Conservation (phyloP, 2,329 filamentous ascomycete species). For the Pseudogymnoascus sp. region DNA sequence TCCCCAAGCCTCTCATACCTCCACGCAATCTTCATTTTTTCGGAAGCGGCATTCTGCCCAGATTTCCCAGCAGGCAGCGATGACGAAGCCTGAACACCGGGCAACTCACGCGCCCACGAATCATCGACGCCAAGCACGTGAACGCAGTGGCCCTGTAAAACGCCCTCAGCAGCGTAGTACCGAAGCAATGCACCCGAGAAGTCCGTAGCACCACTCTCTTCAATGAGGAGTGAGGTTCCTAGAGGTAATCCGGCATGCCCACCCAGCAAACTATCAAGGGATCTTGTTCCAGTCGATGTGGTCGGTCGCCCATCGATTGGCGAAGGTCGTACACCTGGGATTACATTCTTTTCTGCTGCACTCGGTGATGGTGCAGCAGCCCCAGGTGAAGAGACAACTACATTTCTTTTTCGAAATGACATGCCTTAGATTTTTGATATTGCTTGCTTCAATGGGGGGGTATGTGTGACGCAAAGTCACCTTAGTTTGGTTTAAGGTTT, state of each 20-base stretch:
- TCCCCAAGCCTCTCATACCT: constrained; percentile 80
- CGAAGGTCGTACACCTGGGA: constrained; percentile 65
- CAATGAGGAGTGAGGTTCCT: constrained; percentile 70
- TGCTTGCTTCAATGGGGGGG: neutral
- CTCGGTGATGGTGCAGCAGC: constrained; percentile 17
- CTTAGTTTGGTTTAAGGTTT: neutral
- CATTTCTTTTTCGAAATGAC: constrained; percentile 61
- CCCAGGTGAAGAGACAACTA: constrained; percentile 37
- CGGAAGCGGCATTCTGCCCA: constrained; percentile 31
- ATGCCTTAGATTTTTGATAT: constrained; percentile 30
- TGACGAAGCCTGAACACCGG: constrained; percentile 48
- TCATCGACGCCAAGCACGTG: constrained; percentile 76
- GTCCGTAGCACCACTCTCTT: constrained; percentile 89
- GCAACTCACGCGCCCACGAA: constrained; percentile 74
- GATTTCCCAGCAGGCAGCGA: constrained; percentile 29
- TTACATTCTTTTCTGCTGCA: constrained; percentile 21
- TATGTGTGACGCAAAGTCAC: constrained; percentile 6
- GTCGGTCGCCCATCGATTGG: constrained; percentile 79
- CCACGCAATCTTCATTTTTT: constrained; percentile 98
- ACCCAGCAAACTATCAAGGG: constrained; percentile 74
- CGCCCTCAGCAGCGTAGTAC: constrained; percentile 87
- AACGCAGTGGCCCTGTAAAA: constrained; percentile 82
- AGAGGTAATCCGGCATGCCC: constrained; percentile 79
- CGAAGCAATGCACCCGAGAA: constrained; percentile 76
- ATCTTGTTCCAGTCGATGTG: constrained; percentile 83